A percentile compares a stretch with the other conserved stretches of the same genome.
phyloP scores from a whole-genome alignment of 1,139 yeast genomes.

The Arxiozyma telluris region DNA sequence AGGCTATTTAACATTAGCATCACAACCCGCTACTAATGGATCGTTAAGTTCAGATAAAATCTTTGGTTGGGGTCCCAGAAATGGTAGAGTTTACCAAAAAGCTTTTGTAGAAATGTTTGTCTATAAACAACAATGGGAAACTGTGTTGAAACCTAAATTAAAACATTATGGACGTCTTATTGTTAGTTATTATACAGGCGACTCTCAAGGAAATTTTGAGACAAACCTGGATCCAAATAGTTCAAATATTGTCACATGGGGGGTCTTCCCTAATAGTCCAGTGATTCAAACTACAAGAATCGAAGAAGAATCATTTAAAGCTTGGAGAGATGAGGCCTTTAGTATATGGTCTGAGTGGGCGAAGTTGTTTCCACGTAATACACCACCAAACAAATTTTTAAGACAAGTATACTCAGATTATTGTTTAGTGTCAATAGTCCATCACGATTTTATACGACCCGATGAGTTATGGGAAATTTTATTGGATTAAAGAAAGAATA shows the following conservation, averaged over 20 bases:
- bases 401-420: constrained; percentile 52
- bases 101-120: constrained; percentile 88
- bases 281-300: constrained; percentile 82
- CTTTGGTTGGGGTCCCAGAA: constrained; percentile 93
- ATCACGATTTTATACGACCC: constrained; percentile 73
- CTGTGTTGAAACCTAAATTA: constrained; percentile 44
- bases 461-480: constrained; percentile 70
- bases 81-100: constrained; percentile 86
- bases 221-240: constrained; percentile 48
- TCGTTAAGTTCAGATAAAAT: constrained; percentile 70
- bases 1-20: constrained; percentile 81
- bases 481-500: constrained; percentile 12
- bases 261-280: constrained; percentile 82
- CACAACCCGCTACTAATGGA: constrained; percentile 89
- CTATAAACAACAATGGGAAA: constrained; percentile 59
- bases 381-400: constrained; percentile 49
- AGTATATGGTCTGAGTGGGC: constrained; percentile 91
- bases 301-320: constrained; percentile 78
- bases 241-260: constrained; percentile 89
- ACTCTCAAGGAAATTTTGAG: constrained; percentile 45
- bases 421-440: constrained; percentile 71
- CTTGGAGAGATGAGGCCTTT: constrained; percentile 94
- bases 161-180: constrained; percentile 34
- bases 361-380: constrained; percentile 47
- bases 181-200: constrained; percentile 58